Conservation (phyloP, 164 flowering plant genomes). For the Pachysandra terminalis region DNA sequence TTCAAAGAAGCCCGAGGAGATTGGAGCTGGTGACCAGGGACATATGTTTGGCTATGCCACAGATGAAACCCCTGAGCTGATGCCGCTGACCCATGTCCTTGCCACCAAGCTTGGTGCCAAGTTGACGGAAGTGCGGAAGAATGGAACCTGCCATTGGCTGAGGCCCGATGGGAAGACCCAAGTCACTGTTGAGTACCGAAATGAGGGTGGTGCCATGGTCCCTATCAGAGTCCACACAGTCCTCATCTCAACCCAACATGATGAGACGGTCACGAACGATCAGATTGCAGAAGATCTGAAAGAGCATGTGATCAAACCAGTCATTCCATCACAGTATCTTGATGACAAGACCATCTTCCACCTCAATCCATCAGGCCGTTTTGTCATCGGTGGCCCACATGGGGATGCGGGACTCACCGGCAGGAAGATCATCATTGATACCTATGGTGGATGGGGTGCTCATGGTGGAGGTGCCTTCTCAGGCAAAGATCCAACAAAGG, state of each 20-base stretch:
- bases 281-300: constrained; percentile 58
- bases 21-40: constrained; percentile 71
- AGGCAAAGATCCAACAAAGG: constrained; percentile 65
- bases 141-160: constrained; percentile 58
- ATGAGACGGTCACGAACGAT: constrained; percentile 60
- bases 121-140: constrained; percentile 64
- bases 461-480: constrained; percentile 70
- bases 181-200: constrained; percentile 63
- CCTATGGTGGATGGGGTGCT: constrained; percentile 69
- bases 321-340: constrained; percentile 54
- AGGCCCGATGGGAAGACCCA: constrained; percentile 78
- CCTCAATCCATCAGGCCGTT: constrained; percentile 67
- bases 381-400: constrained; percentile 68
- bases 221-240: constrained; percentile 63
- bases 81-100: constrained; percentile 71
- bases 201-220: constrained; percentile 63
- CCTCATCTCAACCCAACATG: constrained; percentile 69
- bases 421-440: constrained; percentile 61
- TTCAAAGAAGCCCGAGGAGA: constrained; percentile 64
- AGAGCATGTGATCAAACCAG: constrained; percentile 66
- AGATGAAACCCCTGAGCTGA: constrained; percentile 55
- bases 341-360: constrained; percentile 73
- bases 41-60: constrained; percentile 62
- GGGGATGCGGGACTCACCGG: constrained; percentile 77
- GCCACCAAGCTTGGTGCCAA: constrained; percentile 68